Percentiles rank a stretch among this genome's conserved stretches.
phyloP scores from a whole-genome alignment of 176 grass and related monocot species.

The Panicum miliaceum region DNA sequence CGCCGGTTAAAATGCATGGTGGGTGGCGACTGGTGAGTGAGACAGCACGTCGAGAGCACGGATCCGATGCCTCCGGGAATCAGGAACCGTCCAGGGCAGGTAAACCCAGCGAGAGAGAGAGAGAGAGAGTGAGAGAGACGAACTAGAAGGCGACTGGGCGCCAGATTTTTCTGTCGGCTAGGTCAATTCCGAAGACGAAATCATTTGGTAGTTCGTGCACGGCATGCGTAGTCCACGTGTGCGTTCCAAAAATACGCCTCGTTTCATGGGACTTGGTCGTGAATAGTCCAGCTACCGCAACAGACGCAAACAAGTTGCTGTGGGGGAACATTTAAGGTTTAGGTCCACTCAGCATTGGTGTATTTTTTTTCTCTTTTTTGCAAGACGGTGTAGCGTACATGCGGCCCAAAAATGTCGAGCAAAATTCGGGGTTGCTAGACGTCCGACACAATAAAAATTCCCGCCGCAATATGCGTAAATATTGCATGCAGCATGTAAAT shows the following conservation, averaged over 20 bases:
- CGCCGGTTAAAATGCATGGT: background rate
- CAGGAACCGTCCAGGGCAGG: background rate
- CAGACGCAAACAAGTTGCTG: no score
- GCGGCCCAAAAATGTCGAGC: no score
- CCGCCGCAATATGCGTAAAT: no score
- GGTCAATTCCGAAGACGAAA: background rate
- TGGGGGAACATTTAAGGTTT: no score
- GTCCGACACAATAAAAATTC: no score
- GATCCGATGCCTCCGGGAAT: background rate
- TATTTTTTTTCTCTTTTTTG: no score
- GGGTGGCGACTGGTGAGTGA: background rate
- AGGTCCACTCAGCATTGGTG: no score
- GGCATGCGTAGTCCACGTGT: background rate
- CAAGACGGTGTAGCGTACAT: no score
- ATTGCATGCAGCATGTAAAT: no score
- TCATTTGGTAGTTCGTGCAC: background rate
- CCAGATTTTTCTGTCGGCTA: slow-evolving; percentile 1
- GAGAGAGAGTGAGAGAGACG: background rate
- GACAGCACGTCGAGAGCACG: background rate
- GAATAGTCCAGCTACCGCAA: no score
- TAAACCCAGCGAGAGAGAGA: background rate
- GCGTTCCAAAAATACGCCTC: background rate
- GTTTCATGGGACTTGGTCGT: no score
- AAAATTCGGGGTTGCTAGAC: no score
- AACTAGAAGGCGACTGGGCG: background rate